phyloP scores from a whole-genome alignment of 331 rosid species.

The Cydonia oblonga region DNA sequence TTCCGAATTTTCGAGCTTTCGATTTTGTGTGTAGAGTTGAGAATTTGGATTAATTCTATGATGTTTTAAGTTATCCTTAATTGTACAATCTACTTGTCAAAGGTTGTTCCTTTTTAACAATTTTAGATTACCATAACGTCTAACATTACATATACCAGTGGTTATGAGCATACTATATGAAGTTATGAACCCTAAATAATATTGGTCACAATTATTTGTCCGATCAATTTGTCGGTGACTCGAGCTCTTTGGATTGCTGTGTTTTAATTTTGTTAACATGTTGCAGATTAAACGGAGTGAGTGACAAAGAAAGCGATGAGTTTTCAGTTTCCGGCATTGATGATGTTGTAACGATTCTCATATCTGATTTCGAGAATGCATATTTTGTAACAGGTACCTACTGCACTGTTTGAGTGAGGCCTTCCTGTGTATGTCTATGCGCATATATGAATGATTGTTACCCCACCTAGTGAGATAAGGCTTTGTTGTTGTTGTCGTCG shows the following conservation, averaged over 20 bases:
- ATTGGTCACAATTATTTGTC: background rate
- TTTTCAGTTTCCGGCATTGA: constrained; percentile 37
- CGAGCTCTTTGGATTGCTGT: background rate
- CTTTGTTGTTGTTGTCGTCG: too few species aligned
- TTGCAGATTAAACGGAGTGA: constrained; percentile 15
- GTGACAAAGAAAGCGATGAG: constrained; percentile 24
- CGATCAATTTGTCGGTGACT: background rate
- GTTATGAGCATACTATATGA: background rate
- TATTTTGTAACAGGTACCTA: constrained; percentile 70
- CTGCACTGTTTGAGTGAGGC: background rate
- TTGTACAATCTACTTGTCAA: background rate
- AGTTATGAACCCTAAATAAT: background rate
- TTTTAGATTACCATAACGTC: background rate
- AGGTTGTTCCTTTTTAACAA: background rate
- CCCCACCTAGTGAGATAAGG: too few species aligned
- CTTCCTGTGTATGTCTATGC: background rate
- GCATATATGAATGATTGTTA: background rate
- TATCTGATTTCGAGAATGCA: constrained; percentile 59
- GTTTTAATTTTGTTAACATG: background rate
- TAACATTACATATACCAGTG: background rate
- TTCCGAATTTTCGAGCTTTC: background rate
- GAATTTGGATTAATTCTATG: background rate
- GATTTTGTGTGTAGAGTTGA: background rate
- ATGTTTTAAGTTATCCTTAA: background rate
- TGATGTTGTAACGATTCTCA: constrained; percentile 54